Evolutionary conservation across 2,329 filamentous ascomycete genomes (phyloP), one percentile per base, ranked within the genome.

Genomic region (Malbranchea zuffiana): DNA sequence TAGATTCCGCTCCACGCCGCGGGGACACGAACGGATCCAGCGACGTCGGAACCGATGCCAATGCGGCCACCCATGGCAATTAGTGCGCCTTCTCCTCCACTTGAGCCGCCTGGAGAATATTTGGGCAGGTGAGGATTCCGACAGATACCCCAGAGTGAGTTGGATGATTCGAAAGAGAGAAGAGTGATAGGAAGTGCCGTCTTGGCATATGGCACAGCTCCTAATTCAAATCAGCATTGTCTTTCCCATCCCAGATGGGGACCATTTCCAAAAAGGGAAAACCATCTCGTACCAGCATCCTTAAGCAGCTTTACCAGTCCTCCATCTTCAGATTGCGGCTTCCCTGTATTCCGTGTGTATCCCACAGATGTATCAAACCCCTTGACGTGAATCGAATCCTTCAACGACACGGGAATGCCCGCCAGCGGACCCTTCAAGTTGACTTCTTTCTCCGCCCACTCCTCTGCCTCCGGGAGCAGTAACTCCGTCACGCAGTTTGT

Each of bases 1-100:
- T 93, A 95, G 55, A 88, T 84, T 6, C 87, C 87, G 2, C 82
- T 82, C 65, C 86, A 95, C 49, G 93, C 85, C 4, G 87, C 88
- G 0, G 87, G 88, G 2, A 74, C 79, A 35, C 87, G 74, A 4
- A 95, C 86, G 11, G 82, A 90, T 19, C 88, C 87, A 10, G 86
- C 87, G 11, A 95, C 86, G 57, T 94, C 87, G 32, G 81, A 87
- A 6, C 87, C 88, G 47, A 95, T 80, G 26, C 87, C 87, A 42
- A 95, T 92, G 25, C 86, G 72, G 30, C 84, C 85, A 24, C 78
- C 79, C 32, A 85, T 72, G 1, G 87, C 87, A 3, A 95, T 66
- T 3, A 95, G 65, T 0, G 87, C 86, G 4, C 74, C 74, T 60
- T 95, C 88, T 44, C 82, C 86, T 27, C 82, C 85, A 3, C 85